Evolutionary conservation across 2,329 filamentous ascomycete species (phyloP).

Genomic region (Hypoxylon sp.): DNA sequence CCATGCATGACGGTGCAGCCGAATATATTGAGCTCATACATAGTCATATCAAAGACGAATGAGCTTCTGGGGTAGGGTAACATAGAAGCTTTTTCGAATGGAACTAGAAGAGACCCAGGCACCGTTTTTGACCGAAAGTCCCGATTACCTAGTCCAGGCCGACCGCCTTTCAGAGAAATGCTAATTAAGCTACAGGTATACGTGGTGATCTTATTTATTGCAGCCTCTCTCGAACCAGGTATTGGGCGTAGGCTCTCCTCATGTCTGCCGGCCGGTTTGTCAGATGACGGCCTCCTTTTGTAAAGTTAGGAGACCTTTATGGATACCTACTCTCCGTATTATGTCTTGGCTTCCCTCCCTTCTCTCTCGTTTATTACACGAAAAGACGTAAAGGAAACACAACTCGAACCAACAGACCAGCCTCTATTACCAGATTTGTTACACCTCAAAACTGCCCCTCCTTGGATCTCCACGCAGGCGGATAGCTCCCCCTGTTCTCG

Average conservation of each 20-base stretch:
- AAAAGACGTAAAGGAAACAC: constrained; percentile 12
- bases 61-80: constrained; percentile 28
- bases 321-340: constrained; percentile 1
- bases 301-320: constrained; percentile 1
- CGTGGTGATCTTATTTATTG: constrained; percentile 41
- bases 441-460: constrained; percentile 22
- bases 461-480: constrained; percentile 34
- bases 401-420: constrained; percentile 17
- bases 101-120: constrained; percentile 16
- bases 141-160: constrained; percentile 6
- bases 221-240: constrained; percentile 36
- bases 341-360: constrained; percentile 12
- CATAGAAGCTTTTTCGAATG: constrained; percentile 27
- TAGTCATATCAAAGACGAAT: constrained; percentile 34
- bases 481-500: constrained; percentile 36
- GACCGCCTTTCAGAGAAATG: constrained; percentile 15
- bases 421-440: constrained; percentile 12
- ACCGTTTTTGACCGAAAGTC: constrained; percentile 27
- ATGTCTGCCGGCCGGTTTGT: constrained; percentile 24
- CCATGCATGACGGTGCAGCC: constrained; percentile 36
- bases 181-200: constrained; percentile 33
- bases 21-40: constrained; percentile 36
- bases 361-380: constrained; percentile 24
- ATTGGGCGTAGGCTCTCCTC: constrained; percentile 31
- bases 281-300: constrained; percentile 29